phyloP scores from a whole-genome alignment of 768 basidiomycete species.

The Filobasidium floriforme region DNA sequence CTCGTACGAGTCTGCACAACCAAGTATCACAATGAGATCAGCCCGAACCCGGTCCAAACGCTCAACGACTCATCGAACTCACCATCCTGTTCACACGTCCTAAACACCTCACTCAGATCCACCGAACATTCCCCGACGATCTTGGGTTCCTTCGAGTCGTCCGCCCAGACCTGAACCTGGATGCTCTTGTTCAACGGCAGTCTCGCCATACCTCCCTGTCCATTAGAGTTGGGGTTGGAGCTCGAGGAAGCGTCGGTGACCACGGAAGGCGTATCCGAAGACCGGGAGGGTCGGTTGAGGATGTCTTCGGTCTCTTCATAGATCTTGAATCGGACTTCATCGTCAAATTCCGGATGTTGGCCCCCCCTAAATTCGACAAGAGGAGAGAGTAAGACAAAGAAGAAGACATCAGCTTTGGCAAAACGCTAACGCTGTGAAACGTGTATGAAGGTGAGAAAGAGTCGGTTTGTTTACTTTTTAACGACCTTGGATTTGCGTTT shows the following conservation, averaged over 20 bases:
- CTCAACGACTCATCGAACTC: too few relatives aligned
- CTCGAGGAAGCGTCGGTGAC: slow-evolving; percentile 7
- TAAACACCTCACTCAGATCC: slow-evolving; percentile 69
- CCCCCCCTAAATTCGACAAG: too few relatives aligned
- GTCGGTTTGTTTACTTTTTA: slow-evolving; percentile 47
- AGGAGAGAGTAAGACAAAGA: too few relatives aligned
- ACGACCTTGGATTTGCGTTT: slow-evolving; percentile 66
- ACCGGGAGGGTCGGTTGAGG: slow-evolving; percentile 23
- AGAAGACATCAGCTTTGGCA: background rate
- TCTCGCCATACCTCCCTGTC: slow-evolving; percentile 30
- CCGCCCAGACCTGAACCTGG: slow-evolving; percentile 69
- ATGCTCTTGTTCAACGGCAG: slow-evolving; percentile 49
- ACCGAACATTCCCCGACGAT: slow-evolving; percentile 71
- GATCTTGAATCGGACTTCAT: slow-evolving; percentile 74
- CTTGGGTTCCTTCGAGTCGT: slow-evolving; percentile 68
- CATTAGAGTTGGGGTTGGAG: background rate
- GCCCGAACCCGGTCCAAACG: slow-evolving; percentile 42
- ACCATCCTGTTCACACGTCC: slow-evolving; percentile 89
- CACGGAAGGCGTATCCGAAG: background rate
- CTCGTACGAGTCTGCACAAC: slow-evolving; percentile 77
- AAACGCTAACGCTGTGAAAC: too few relatives aligned
- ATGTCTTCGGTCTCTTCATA: slow-evolving; percentile 50
- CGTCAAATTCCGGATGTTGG: slow-evolving; percentile 89
- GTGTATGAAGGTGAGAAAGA: background rate
- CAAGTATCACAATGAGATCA: background rate